Evolutionary conservation across 2,329 filamentous ascomycete genomes (phyloP), one percentile per base, ranked within the genome.

Genomic region (Knoxdaviesia proteae): DNA sequence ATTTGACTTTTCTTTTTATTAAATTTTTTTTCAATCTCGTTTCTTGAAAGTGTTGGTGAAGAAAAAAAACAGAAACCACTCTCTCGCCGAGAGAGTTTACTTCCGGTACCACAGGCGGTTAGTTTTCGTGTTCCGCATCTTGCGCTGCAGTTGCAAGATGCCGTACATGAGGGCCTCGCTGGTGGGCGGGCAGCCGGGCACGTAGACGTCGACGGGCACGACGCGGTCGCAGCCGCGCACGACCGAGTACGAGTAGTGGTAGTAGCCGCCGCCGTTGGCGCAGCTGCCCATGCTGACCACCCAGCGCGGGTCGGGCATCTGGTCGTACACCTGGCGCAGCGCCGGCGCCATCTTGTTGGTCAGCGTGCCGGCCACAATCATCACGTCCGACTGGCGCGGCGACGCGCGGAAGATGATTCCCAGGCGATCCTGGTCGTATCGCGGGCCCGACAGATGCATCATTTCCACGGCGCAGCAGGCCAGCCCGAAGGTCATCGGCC

Each of bases 331-430:
- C 63, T 90, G 83, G 59, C 86, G 71, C 55, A 94, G 65, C 34
- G 86, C 86, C 2, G 86, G 84, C 1, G 84, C 84, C 86, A 94
- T 94, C 68, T 94, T 94, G 69, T 94, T 94, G 52, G 84, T 92
- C 47, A 94, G 71, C 32, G 86, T 94, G 46, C 86, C 86, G 31
- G 86, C 84, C 29, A 93, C 84, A 53, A 93, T 90, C 84, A 93
- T 90, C 50, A 92, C 80, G 60, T 93, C 84, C 47, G 83, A 82
- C 61, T 92, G 84, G 49, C 84, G 78, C 1, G 84, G 84, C 9
- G 82, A 88, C 45, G 83, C 84, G 51, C 84, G 78, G 72, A 90
- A 92, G 58, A 92, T 90, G 57, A 92, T 90, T 49, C 84, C 84
- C 46, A 88, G 68, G 34, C 84, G 75, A 62, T 92, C 84, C 57